Percentiles rank a stretch among this genome's conserved stretches.
Evolutionary conservation across 148 eudicot species (phyloP).

Genomic region (Arbutus unedo): DNA sequence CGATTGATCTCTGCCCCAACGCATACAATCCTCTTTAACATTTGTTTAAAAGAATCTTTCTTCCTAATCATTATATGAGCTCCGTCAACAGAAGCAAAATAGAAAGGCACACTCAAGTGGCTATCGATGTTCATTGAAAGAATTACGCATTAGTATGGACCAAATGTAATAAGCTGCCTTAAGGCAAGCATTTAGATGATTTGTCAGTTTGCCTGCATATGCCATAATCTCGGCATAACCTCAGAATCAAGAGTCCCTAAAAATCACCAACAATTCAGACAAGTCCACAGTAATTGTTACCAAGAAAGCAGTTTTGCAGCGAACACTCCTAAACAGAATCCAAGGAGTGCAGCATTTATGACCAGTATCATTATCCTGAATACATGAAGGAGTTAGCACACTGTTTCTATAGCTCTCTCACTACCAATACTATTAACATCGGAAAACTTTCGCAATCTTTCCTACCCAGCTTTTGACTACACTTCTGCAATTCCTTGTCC

Average conservation of each 20-base stretch:
- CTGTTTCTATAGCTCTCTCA: neutral
- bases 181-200: neutral
- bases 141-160: neutral
- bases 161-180: neutral
- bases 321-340: neutral
- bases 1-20: neutral
- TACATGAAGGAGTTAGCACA: neutral
- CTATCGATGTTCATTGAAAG: neutral
- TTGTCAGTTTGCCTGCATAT: neutral
- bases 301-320: neutral
- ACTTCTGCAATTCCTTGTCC: neutral
- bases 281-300: neutral
- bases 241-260: neutral
- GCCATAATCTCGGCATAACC: neutral
- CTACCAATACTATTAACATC: neutral
- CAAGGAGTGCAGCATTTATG: neutral
- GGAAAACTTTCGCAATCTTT: neutral
- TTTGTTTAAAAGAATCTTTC: neutral
- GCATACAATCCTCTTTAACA: neutral
- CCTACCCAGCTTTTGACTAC: neutral
- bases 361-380: neutral
- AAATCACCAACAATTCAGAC: neutral
- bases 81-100: neutral
- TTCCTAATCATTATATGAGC: neutral
- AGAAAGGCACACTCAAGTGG: neutral